phyloP scores from a whole-genome alignment of 1,284 basidiomycete genomes.

The Trichosporon sp. region DNA sequence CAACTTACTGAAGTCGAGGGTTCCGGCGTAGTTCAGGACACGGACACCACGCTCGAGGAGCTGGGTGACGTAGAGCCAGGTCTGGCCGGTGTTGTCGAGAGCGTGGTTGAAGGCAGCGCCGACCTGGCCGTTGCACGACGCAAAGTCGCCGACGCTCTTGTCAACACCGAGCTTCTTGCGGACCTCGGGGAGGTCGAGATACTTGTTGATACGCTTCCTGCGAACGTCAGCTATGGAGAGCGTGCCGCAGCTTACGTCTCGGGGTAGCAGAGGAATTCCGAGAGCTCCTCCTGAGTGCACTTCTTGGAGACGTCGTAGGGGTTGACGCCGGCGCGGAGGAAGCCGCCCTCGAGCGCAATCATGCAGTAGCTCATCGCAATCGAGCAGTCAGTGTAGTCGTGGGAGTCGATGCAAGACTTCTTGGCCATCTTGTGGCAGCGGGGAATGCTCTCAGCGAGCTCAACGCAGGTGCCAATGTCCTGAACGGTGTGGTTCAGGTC shows the following conservation, averaged over 20 bases:
- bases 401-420: conserved; percentile 46
- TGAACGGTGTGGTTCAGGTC: conserved; percentile 49
- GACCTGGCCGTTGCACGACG: conserved; percentile 60
- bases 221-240: background rate
- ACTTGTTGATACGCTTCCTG: conserved; percentile 56
- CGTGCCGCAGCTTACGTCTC: conserved; percentile 43
- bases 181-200: conserved; percentile 64
- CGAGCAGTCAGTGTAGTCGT: conserved; percentile 64
- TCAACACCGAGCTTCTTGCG: conserved; percentile 67
- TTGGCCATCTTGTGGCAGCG: conserved; percentile 47
- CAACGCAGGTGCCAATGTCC: conserved; percentile 47
- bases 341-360: conserved; percentile 50
- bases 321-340: conserved; percentile 51
- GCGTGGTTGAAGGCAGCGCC: conserved; percentile 39
- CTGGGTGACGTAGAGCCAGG: conserved; percentile 64
- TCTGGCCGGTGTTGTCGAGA: conserved; percentile 49
- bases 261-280: conserved; percentile 56
- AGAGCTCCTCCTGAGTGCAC: conserved; percentile 60
- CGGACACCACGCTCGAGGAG: conserved; percentile 74
- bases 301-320: conserved; percentile 67
- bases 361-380: conserved; percentile 67
- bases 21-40: conserved; percentile 64
- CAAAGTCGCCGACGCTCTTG: conserved; percentile 61
- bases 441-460: conserved; percentile 53
- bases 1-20: conserved; percentile 65